Percentiles rank a stretch among this genome's conserved stretches.
Evolutionary conservation across 352 stramenopile species (phyloP).

Genomic region (Blastocystis sp.): DNA sequence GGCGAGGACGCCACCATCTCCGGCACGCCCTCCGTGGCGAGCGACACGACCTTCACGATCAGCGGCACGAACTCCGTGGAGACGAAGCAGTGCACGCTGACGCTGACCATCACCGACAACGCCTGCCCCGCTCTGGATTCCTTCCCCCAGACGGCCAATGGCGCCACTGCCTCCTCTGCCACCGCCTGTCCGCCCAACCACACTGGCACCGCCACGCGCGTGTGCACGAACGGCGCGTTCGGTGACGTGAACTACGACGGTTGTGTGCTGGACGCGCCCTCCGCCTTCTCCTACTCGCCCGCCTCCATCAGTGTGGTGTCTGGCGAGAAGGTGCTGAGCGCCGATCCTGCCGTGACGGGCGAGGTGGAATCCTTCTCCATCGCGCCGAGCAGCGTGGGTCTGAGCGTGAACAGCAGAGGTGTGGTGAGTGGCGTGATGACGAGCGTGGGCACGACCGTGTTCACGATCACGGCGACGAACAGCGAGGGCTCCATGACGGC

Average conservation of each 20-base stretch:
- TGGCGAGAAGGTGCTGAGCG: background rate
- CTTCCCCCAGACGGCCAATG: background rate
- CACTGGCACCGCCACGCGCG: background rate
- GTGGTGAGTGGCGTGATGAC: slow-evolving; percentile 7
- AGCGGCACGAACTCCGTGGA: background rate
- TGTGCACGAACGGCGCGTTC: slow-evolving; percentile 26
- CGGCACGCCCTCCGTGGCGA: background rate
- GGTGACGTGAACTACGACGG: background rate
- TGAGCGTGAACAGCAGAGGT: background rate
- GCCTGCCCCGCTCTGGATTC: background rate
- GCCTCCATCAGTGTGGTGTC: background rate
- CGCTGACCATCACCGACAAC: background rate
- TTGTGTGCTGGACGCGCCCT: background rate
- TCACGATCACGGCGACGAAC: background rate
- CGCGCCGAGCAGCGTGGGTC: background rate
- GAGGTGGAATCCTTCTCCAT: background rate
- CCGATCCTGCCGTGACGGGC: background rate
- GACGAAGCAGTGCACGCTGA: slow-evolving; percentile 15
- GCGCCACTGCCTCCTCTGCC: background rate
- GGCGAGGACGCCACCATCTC: background rate
- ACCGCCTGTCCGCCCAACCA: slow-evolving; percentile 24
- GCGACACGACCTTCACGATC: slow-evolving; percentile 12
- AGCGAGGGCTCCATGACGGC: too few species aligned
- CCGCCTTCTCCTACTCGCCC: background rate
- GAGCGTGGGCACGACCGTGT: background rate